phyloP scores from a whole-genome alignment of 345 rosid genomes.

The Eucalyptus shirleyi region DNA sequence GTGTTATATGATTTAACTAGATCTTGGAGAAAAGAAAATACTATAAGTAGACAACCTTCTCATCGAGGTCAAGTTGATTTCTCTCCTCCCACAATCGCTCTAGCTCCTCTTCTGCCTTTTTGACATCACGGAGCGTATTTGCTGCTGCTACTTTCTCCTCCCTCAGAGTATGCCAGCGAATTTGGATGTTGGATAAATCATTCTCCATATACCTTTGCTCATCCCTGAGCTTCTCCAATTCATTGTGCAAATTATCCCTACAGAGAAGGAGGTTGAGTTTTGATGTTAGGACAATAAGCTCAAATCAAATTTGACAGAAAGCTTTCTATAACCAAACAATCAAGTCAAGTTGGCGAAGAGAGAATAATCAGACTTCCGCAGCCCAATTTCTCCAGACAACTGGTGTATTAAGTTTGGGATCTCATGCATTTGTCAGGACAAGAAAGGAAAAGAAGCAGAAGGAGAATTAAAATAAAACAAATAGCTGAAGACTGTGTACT shows the following conservation, averaged over 20 bases:
- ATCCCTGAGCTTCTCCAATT: constrained; percentile 60
- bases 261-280: neutral
- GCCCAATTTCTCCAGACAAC: neutral
- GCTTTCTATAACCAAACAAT: neutral
- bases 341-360: neutral
- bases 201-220: constrained; percentile 69
- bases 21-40: neutral
- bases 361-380: neutral
- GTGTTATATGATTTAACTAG: neutral
- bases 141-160: constrained; percentile 60
- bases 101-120: constrained; percentile 75
- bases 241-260: constrained; percentile 69
- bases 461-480: neutral
- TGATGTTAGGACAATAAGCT: neutral
- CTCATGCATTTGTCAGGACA: neutral
- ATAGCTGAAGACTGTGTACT: constrained; percentile 22
- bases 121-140: constrained; percentile 43
- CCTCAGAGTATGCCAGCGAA: constrained; percentile 67
- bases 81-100: constrained; percentile 74
- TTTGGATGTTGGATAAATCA: constrained; percentile 57
- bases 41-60: constrained; percentile 43
- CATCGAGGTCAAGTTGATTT: constrained; percentile 66
- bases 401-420: neutral
- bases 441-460: neutral
- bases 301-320: neutral